Evolutionary conservation across 441 rosid genomes (phyloP), one percentile per base, ranked within the genome.

Genomic region (Populus hybrid): DNA sequence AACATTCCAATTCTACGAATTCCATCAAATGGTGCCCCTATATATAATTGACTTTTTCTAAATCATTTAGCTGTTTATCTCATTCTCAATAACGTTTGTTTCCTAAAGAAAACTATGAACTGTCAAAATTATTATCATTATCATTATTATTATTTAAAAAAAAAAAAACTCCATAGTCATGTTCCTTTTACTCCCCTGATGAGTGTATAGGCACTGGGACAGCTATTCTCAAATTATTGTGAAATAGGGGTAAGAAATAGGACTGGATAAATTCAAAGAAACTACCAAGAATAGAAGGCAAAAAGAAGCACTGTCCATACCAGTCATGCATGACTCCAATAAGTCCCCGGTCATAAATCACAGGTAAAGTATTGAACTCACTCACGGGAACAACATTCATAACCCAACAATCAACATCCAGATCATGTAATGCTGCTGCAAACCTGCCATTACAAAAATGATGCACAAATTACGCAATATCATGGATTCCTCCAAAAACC

Each of bases 251-350:
- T 30, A 20, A 24, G 32, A 68, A 63, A 35, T 8, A 18, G 30
- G 66, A 20, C 23, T 26, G 34, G 9, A 65, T 26, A 78, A 54
- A 46, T 59, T 67, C 42, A 42, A 23, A 57, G n/a, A 54, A 54
- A 54, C 10, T 10, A 16, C 34, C 57, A 30, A 28, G 67, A 32
- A 71, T 2, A 59, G 34, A 63, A 72, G 68, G 72, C 36, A 46
- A 5, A 6, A 69, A 10, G 14, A 66, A 73, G 28, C 74, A 70
- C 20, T 28, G 8, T 63, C 61, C 61, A 78, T 97, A 93, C 99
- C 99, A 95, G 75, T 95, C 99, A 83, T 95, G 99, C 93, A 90
- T 86, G 63, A 87, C 98, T 81, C 98, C 97, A 61, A 93, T 73
- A 68, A 95, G 90, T 76, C 98, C 98, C 40, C 97, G 96, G 76